Evolutionary conservation across 768 basidiomycete genomes (phyloP), one percentile per base, ranked within the genome.

Genomic region (Candolleomyces efflorescens): DNA sequence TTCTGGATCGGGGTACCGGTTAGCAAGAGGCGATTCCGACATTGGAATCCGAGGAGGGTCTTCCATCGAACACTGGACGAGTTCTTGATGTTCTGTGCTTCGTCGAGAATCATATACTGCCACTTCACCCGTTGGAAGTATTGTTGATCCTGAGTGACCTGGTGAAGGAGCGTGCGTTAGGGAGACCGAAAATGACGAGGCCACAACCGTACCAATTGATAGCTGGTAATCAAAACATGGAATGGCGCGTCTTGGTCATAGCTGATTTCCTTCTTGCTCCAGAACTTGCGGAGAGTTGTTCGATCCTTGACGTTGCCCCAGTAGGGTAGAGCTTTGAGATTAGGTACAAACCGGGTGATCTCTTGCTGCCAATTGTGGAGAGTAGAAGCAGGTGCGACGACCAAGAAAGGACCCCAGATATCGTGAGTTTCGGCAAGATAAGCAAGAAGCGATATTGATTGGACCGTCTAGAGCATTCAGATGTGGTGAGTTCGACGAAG

Each of bases 21-120:
- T 41, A 99, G 78, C 15, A 99, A 80, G 5, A 99, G 79, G 45
- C 97, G 84, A 73, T 99, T 99, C 54, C 97, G 84, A 67, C 96
- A 98, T 32, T 94, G 92, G 71, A 98, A 94, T 17, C 93, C 90
- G 47, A 99, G 84, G 17, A 98, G 77, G 0, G 95, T 96, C 73
- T 98, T 98, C 97, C 97, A 99, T 44, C 97, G 82, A 9, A 92
- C 90, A 71, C 91, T 94, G 22, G 92, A 85, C 22, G 97, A 94
- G 67, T 94, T 96, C 79, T 99, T 99, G 80, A 99, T 98, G 56
- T 98, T 98, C 72, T 99, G 97, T 2, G 97, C 97, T 72, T 99
- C 97, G 65, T 99, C 97, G n/a, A 99, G 80, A 59, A 99, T 85
- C 96, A 98, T 98, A 69, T 98, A 99, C 73, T 99, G 97, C 97